phyloP scores from a whole-genome alignment of 2,329 filamentous ascomycete species.

The Madurella fahalii region DNA sequence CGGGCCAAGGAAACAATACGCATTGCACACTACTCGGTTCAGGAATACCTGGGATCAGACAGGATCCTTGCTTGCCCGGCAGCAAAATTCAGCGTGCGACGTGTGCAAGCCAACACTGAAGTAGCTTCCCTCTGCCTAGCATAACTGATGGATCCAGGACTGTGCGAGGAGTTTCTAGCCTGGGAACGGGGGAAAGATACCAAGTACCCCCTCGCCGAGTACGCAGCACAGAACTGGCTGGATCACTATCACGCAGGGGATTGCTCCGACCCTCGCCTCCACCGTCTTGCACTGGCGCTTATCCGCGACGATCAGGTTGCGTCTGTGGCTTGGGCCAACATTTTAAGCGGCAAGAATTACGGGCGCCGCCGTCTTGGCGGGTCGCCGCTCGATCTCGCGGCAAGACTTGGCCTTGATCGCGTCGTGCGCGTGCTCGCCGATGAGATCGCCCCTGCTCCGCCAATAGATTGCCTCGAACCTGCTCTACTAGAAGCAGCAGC shows the following conservation, averaged over 20 bases:
- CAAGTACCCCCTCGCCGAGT: neutral
- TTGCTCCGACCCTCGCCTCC: neutral
- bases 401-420: neutral
- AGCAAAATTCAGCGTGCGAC: slow-evolving; percentile 7
- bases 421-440: no score
- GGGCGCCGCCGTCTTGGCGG: neutral
- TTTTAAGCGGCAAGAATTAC: no score
- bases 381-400: no score
- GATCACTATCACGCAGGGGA: neutral
- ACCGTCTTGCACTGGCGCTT: neutral
- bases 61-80: neutral
- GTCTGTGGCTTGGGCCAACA: no score
- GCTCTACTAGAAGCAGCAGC: no score
- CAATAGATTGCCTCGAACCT: no score
- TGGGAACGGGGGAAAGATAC: no score
- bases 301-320: no score
- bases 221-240: neutral
- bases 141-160: slow-evolving; percentile 13
- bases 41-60: slow-evolving; percentile 17
- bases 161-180: no score
- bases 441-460: no score
- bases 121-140: slow-evolving; percentile 14
- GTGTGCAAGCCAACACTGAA: slow-evolving; percentile 10
- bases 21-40: slow-evolving; percentile 19
- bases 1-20: no score